These are phyloP conservation scores for Penicillium sp. DNA, from an alignment of 2,329 filamentous ascomycete genomes.

Conservation along the genomic window DNA sequence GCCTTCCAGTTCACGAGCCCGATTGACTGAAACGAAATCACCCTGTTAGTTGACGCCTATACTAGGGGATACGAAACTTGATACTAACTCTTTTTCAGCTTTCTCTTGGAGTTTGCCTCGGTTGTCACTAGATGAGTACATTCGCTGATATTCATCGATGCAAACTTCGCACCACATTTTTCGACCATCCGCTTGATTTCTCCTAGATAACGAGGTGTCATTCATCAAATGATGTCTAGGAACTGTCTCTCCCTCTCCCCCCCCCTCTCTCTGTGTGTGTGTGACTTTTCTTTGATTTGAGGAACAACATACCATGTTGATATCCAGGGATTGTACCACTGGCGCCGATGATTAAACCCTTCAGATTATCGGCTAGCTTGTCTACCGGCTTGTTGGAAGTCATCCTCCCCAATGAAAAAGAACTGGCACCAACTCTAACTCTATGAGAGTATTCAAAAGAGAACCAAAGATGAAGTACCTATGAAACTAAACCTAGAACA, in stretches of 20 bases:
- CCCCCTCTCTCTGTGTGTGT: not conserved
- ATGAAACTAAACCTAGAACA: not conserved
- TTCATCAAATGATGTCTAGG: not conserved
- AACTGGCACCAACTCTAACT: not conserved
- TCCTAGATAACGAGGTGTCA: constrained; percentile 14
- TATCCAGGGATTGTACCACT: constrained; percentile 56
- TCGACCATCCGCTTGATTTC: constrained; percentile 29
- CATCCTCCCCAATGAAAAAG: not conserved
- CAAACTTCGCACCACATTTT: constrained; percentile 29
- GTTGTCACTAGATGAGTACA: constrained; percentile 37
- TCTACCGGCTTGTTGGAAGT: not conserved
- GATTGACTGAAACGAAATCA: constrained; percentile 28
- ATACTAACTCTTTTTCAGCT: constrained; percentile 24
- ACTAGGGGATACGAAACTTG: not conserved
- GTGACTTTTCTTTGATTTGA: not conserved
- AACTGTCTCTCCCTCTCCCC: not conserved
- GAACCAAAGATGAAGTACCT: not conserved
- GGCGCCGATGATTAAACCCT: constrained; percentile 46
- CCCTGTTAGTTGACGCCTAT: not conserved
- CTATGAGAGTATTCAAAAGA: not conserved
- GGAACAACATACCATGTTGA: constrained; percentile 42
- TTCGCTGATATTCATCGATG: constrained; percentile 17
- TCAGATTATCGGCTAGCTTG: constrained; percentile 3
- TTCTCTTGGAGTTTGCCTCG: constrained; percentile 22
- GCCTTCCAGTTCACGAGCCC: constrained; percentile 44